Evolutionary conservation across 495 filamentous ascomycete species (phyloP), one percentile per base, ranked within the genome.

Genomic region (Penicillium riverlandense): DNA sequence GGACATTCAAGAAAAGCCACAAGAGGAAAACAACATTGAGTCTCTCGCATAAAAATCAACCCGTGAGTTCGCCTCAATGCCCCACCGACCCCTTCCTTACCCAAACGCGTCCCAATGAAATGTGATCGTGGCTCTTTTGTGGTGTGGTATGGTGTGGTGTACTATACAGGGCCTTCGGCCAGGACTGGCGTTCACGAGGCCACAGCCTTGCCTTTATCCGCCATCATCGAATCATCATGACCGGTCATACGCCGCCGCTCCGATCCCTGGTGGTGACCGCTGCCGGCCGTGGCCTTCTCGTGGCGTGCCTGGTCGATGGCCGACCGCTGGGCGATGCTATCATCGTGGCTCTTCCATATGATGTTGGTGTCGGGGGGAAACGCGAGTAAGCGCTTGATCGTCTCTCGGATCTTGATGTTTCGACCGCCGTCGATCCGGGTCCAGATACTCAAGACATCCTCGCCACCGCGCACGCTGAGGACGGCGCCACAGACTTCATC

Each of bases 391-490:
- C 88, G 86, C 64, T 89, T 94, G 69, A 98, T 86, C 16, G 86
- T 92, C 74, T 97, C 89, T 88, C 90, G 83, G 52, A 98, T 95
- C 74, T 96, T 97, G 58, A 97, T 86, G 66, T 95, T 94, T 56
- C 88, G 81, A 50, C 88, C 86, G 12, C 90, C 90, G 53, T 92
- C 84, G 52, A 86, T 89, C 59, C 87, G 85, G 35, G 90, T 94
- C 92, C 92, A 98, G 55, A 98, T 88, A 69, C 88, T 96, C 62
- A 98, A 76, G 34, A 97, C 91, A 57, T 98, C 92, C 69, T 98
- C 92, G 15, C 90, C 90, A 61, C 88, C 91, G 44, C 92, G 76
- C 42, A 98, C 88, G 62, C 91, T 96, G 31, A 98, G 72, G 9
- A 98, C 94, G 37, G 82, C 85, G 45, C 92, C 92, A 54, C 92